Base-by-base conservation (phyloP, 192 early-diverging fungal genomes). In the Coemansia sp. region DNA sequence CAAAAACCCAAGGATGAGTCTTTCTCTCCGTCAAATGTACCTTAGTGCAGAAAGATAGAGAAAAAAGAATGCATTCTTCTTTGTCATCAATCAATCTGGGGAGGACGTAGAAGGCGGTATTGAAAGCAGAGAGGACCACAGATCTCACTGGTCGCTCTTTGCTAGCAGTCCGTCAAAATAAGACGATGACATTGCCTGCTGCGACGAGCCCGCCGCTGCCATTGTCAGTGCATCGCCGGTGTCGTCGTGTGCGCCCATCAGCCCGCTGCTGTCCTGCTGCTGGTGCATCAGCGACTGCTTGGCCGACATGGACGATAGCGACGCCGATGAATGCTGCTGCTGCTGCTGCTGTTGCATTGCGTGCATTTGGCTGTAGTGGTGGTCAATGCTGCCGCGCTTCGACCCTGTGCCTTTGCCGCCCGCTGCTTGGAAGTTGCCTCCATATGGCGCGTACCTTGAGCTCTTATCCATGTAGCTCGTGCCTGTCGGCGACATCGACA, bases 301-400 rank as follows among this genome's bases (percentile, higher is more conserved):
- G 18, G 53, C 49, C 31, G 28, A 26, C 44, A 71, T 58, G 8
- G 58, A 53, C 56, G 71, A 62, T 30, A 63, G 61, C 49, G 57
- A 56, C 32, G 61, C 52, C 5, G 71, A 73, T 44, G 64, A 63
- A 28, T 71, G 67, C 56, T 63, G 70, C 25, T 65, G 64, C 55
- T 47, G 69, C 34, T 38, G 63, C 55, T 47, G 69, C 38, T 30
- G 52, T 28, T 16, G 60, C 49, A 27, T 38, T 53, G 18, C 52
- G 21, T 78, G 76, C 50, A 73, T 34, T 34, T 61, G 56, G 19
- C 63, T 68, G 49, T 78, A 78, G 56, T 79, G 76, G 52, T 79
- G 67, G 64, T 79, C 76, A 5, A 79, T 60, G 60, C 76, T 79
- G 30, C 71, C 71, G 48, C 76, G 76, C 71, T 79, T 79, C 0